Evolutionary conservation across 805 yeast genomes (phyloP).

Genomic region (Isabelozyma gotoi): DNA sequence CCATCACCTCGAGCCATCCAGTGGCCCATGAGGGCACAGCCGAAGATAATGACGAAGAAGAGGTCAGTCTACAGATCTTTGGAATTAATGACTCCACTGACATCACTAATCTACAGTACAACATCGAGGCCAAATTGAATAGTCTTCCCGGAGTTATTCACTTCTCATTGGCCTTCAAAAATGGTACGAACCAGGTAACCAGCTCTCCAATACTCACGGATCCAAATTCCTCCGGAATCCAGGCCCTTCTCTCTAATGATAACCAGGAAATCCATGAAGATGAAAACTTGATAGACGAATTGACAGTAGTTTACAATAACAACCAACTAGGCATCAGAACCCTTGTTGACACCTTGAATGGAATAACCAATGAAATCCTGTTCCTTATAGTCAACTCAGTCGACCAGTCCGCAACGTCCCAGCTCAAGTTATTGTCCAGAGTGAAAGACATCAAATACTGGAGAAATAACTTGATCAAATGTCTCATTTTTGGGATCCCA

Average conservation of each 20-base stretch:
- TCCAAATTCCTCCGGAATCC: constrained; percentile 12
- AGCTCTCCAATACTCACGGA: constrained; percentile 10
- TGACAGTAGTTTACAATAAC: constrained; percentile 50
- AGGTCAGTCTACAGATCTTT: constrained; percentile 27
- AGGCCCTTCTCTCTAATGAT: constrained; percentile 14
- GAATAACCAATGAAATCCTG: constrained; percentile 53
- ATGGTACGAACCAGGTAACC: constrained; percentile 2
- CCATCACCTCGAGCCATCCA: constrained; percentile 2
- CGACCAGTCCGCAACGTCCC: constrained; percentile 58
- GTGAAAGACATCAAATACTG: constrained; percentile 73
- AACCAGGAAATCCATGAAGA: constrained; percentile 9
- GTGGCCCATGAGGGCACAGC: background rate
- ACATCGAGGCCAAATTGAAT: constrained; percentile 38
- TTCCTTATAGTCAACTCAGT: constrained; percentile 48
- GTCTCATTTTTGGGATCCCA: constrained; percentile 63
- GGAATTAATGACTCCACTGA: constrained; percentile 32
- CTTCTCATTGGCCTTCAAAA: constrained; percentile 22
- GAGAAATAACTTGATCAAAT: constrained; percentile 53
- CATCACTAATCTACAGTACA: constrained; percentile 29
- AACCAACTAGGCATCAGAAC: constrained; percentile 59
- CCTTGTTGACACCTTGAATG: constrained; percentile 45
- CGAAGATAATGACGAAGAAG: constrained; percentile 20
- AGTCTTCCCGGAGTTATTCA: constrained; percentile 28
- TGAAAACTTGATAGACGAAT: constrained; percentile 29
- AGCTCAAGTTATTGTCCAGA: constrained; percentile 66